Conservation (phyloP, 495 filamentous ascomycete genomes). For the Venustampulla echinocandica region DNA sequence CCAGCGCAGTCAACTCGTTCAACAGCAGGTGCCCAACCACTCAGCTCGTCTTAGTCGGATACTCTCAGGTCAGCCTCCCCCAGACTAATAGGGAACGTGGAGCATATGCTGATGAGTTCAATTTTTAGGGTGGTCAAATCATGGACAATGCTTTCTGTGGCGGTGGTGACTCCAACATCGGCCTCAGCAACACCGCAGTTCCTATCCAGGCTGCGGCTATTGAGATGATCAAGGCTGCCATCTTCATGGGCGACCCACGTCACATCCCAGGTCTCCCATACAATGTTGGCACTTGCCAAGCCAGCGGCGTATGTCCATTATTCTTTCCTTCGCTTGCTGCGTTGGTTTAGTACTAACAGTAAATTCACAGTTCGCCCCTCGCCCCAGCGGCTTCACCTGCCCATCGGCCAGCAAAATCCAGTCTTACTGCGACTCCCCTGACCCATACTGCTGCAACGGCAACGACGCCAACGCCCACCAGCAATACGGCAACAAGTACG, state of each 20-base stretch:
- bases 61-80: slow-evolving; percentile 40
- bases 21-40: slow-evolving; percentile 46
- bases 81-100: background rate
- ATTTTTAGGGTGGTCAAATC: slow-evolving; percentile 51
- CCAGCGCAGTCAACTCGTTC: slow-evolving; percentile 45
- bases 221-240: slow-evolving; percentile 48
- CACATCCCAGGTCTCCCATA: slow-evolving; percentile 45
- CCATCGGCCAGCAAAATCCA: slow-evolving; percentile 44
- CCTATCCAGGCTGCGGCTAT: slow-evolving; percentile 36
- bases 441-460: slow-evolving; percentile 59
- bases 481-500: slow-evolving; percentile 51
- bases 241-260: slow-evolving; percentile 55
- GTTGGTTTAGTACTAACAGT: slow-evolving; percentile 7
- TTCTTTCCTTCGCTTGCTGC: slow-evolving; percentile 2
- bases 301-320: slow-evolving; percentile 43
- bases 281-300: slow-evolving; percentile 50
- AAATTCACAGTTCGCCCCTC: slow-evolving; percentile 40
- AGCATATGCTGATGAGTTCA: background rate
- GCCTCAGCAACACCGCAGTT: slow-evolving; percentile 38
- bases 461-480: slow-evolving; percentile 48
- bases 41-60: slow-evolving; percentile 52
- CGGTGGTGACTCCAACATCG: slow-evolving; percentile 45
- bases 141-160: slow-evolving; percentile 56
- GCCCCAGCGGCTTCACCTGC: slow-evolving; percentile 47
- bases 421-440: slow-evolving; percentile 52